Conservation (phyloP, 179 eudicot species). For the Spergularia azorica region DNA sequence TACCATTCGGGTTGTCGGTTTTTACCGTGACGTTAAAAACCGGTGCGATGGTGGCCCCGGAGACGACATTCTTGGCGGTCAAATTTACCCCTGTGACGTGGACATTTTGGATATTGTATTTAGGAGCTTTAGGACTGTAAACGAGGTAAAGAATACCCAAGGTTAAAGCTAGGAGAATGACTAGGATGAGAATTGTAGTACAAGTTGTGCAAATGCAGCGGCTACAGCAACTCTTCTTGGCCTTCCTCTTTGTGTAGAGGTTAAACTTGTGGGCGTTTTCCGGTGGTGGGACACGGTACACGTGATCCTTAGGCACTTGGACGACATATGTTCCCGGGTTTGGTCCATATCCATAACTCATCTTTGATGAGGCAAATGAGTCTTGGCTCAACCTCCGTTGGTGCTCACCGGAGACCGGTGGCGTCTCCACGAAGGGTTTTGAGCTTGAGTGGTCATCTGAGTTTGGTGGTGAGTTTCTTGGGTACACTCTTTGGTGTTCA, state of each 20-base stretch:
- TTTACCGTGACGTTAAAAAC: conserved; percentile 58
- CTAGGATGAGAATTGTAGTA: conserved; percentile 35
- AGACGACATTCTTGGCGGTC: conserved; percentile 24
- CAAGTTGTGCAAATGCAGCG: conserved; percentile 51
- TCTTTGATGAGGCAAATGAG: conserved; percentile 43
- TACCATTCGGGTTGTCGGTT: conserved; percentile 56
- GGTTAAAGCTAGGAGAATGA: conserved; percentile 45
- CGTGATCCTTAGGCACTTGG: conserved; percentile 75
- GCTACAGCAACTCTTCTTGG: conserved; percentile 43
- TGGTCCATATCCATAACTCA: conserved; percentile 37
- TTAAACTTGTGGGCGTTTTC: conserved; percentile 60
- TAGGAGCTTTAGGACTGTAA: conserved; percentile 64
- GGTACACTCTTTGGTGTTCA: conserved; percentile 31
- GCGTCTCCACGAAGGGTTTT: conserved; percentile 26
- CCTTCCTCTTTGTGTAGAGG: conserved; percentile 31
- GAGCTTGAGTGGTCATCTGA: conserved; percentile 31
- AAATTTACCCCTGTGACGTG: conserved; percentile 58
- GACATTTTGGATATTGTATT: conserved; percentile 47
- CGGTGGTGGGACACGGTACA: conserved; percentile 74
- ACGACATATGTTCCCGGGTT: conserved; percentile 69
- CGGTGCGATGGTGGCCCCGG: conserved; percentile 45
- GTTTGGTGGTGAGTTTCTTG: conserved; percentile 34
- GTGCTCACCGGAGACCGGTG: conserved; percentile 34
- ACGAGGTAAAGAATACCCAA: conserved; percentile 67
- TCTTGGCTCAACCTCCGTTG: conserved; percentile 45